A percentile compares a stretch with the other conserved stretches of the same genome.
These are phyloP conservation scores for Microcos paniculata DNA, from an alignment of 345 rosid genomes.

Conservation along the genomic window DNA sequence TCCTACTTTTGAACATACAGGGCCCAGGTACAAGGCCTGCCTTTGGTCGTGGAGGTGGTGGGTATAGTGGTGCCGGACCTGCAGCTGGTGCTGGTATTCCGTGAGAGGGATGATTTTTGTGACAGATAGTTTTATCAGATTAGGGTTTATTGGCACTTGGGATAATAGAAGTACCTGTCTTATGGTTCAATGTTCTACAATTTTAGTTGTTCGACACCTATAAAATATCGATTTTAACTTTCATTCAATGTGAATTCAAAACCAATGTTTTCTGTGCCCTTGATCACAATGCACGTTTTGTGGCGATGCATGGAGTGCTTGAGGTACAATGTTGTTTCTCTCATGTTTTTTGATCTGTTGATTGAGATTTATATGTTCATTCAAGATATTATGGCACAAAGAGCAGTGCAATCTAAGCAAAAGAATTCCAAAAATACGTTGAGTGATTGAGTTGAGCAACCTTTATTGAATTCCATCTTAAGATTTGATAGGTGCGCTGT, in stretches of 20 bases:
- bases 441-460: neutral
- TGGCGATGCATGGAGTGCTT: neutral
- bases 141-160: constrained; percentile 8
- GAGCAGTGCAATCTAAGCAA: neutral
- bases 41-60: constrained; percentile 74
- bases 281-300: neutral
- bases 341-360: neutral
- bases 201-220: neutral
- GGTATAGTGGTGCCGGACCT: constrained; percentile 51
- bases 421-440: neutral
- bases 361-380: neutral
- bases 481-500: neutral
- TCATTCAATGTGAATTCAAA: neutral
- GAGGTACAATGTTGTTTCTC: neutral
- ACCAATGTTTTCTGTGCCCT: neutral
- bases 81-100: constrained; percentile 51
- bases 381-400: neutral
- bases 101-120: constrained; percentile 26
- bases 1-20: constrained; percentile 22
- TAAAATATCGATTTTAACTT: neutral
- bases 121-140: neutral
- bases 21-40: constrained; percentile 66
- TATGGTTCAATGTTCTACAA: neutral
- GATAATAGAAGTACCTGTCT: neutral
- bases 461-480: too few species aligned